Base-by-base conservation (phyloP, 2,329 filamentous ascomycete species). In the Chaetomiaceae sp. region DNA sequence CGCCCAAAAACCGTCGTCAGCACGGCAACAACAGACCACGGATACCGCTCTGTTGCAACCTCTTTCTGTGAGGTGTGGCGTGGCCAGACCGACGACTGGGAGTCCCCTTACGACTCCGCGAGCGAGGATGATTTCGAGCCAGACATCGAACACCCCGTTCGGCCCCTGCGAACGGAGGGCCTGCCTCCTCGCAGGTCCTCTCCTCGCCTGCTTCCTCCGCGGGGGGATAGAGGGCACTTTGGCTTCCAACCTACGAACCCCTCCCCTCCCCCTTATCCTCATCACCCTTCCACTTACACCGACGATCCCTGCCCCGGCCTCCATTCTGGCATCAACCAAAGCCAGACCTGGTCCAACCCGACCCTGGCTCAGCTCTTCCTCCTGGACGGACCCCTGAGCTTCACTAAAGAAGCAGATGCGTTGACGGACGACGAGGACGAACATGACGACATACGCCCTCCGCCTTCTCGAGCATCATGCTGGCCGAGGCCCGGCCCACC, bases 21-120 rank as follows among this genome's bases (percentile, higher is more conserved):
- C 51, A 57, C 52, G 46, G 39, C 50, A 9, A 49, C 47, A 14
- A 54, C 53, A 25, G 51, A 59, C 27, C 56, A 55, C 5, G 56
- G 51, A n/a, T 11, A 20, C 34, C 53, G 45, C 22, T 59, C 60
- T 11, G 45, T 50, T 4, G 61, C 56, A 22, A 58, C 61, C 9
- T 54, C 58, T 8, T 37, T 61, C 9, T 63, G 60, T 38, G 61
- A 63, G n/a, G 58, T 63, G 33, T 63, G 61, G 61, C 55, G 53
- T 14, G 61, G 60, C 31, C 46, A 48, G 17, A 47, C 57, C 9
- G 57, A 55, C n/a, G 61, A 63, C 45, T 63, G 61, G 61, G 61
- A 63, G 36, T 62, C 60, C 9, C 61, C 61, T 14, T 63, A 61
- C 36, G 34, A 27, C 20, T 60, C 60, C 3, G 51, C 47, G 33